Conservation (phyloP, 345 rosid genomes). For the Raphanus raphanistrum region DNA sequence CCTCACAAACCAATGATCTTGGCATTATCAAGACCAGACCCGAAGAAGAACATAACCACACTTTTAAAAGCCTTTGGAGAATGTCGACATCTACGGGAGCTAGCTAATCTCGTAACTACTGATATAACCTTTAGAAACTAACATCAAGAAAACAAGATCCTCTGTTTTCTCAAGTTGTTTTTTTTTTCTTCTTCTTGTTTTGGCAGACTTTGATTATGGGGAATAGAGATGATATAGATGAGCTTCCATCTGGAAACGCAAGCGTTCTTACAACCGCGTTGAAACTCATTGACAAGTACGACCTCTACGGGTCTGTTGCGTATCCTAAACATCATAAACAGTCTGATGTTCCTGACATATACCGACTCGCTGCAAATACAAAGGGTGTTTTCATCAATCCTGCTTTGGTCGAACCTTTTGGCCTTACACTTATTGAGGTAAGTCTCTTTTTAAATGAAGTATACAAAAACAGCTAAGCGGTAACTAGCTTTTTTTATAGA, state of each 20-base stretch:
- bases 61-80: constrained; percentile 95
- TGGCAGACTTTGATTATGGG: constrained; percentile 90
- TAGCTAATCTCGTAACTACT: constrained; percentile 80
- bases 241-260: constrained; percentile 73
- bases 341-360: constrained; percentile 91
- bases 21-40: constrained; percentile 96
- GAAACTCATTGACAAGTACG: constrained; percentile 87
- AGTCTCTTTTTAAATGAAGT: no score
- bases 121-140: neutral
- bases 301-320: constrained; percentile 90
- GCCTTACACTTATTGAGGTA: constrained; percentile 96
- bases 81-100: constrained; percentile 85
- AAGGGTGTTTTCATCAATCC: constrained; percentile 99
- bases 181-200: neutral
- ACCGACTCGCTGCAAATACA: constrained; percentile 86
- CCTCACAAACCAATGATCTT: constrained; percentile 96
- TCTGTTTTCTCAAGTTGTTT: constrained; percentile 2
- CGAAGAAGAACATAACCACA: constrained; percentile 94
- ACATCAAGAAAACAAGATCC: neutral
- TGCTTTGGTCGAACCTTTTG: constrained; percentile 95
- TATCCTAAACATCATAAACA: constrained; percentile 98
- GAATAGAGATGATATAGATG: constrained; percentile 88
- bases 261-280: constrained; percentile 79
- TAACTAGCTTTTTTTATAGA: no score
- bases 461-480: no score